Conservation (phyloP, 176 grass and related monocot genomes). For the Puccinellia tenuiflora region DNA sequence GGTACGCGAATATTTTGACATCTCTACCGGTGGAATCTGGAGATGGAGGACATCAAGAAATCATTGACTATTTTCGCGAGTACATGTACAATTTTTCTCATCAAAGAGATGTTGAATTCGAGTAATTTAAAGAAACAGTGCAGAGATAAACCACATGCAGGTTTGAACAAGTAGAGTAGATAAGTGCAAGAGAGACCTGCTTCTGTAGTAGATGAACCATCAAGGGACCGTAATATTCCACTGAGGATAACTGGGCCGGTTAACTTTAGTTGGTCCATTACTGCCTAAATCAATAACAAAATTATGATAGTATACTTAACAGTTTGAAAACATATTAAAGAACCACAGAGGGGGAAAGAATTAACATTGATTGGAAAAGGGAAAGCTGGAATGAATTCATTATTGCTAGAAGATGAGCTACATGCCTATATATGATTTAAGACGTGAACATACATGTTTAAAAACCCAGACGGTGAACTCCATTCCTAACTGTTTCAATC, state of each 20-base stretch:
- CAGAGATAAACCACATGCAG: slow-evolving; percentile 14
- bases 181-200: slow-evolving; percentile 60
- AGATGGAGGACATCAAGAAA: slow-evolving; percentile 24
- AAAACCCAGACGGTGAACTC: slow-evolving; percentile 98
- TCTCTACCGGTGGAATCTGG: slow-evolving; percentile 53
- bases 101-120: not conserved
- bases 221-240: slow-evolving; percentile 90
- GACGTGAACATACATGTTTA: slow-evolving; percentile 73
- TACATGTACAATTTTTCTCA: slow-evolving; percentile 3
- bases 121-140: slow-evolving; percentile 11
- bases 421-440: not conserved
- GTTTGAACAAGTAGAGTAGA: slow-evolving; percentile 23
- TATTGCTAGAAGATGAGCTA: slow-evolving; percentile 3
- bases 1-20: slow-evolving; percentile 89
- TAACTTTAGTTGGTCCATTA: slow-evolving; percentile 72
- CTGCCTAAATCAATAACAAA: slow-evolving; percentile 53
- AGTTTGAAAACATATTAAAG: slow-evolving; percentile 2
- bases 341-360: not conserved
- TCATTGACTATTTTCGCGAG: slow-evolving; percentile 18
- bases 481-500: slow-evolving; percentile 93
- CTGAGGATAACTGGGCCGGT: slow-evolving; percentile 87
- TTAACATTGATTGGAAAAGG: not conserved
- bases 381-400: not conserved
- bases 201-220: slow-evolving; percentile 70
- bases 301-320: not conserved